Base-by-base conservation (phyloP, 352 stramenopile species). In the Phytophthora multivora region DNA sequence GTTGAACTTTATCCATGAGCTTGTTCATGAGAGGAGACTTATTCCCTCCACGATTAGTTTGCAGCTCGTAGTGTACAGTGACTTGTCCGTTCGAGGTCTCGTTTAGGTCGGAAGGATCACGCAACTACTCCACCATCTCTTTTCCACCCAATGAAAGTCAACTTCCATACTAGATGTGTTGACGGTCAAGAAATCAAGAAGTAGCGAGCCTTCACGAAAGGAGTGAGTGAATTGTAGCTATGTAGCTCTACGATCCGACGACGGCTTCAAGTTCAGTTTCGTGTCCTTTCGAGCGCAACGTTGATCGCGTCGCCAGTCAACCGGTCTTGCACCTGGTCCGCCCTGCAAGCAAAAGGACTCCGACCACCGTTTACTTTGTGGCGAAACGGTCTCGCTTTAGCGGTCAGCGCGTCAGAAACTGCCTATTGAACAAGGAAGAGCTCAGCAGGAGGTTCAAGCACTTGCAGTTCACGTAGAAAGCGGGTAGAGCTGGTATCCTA, bases 181-280 rank as follows among this genome's bases (percentile, higher is more conserved):
- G 28, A 33, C 28, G 8, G 28, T 33, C 28, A 33, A 33, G 28
- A 33, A 33, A 33, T 33, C 28, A 13, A 33, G 28, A 11, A 33
- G 28, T 30, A 30, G 26, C 26, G 26, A 30, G 26, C 26, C 26
- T 30, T 30, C 3, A 30, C 28, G 2, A 33, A 33, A 9, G 28
- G 28, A 33, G 11, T 6, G 3, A 23, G 21, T 23, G 2, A 23
- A 23, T 23, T 23, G 21, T 1, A 23, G 26, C 26, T 31, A 33
- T 30, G 48, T 52, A 52, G 6, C 26, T 43, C 36, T 43, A 74
- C 53, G 30, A 75, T 59, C 59, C 51, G 58, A 75, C 62, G 61
- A 62, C 40, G 33, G 51, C 63, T 69, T 73, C 68, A 72, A 70
- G 63, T 76, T 73, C 68, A 70, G 68, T 73, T 70, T 63, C 41